phyloP scores from a whole-genome alignment of 78 protist species.

The Pelomyxa schiedti region DNA sequence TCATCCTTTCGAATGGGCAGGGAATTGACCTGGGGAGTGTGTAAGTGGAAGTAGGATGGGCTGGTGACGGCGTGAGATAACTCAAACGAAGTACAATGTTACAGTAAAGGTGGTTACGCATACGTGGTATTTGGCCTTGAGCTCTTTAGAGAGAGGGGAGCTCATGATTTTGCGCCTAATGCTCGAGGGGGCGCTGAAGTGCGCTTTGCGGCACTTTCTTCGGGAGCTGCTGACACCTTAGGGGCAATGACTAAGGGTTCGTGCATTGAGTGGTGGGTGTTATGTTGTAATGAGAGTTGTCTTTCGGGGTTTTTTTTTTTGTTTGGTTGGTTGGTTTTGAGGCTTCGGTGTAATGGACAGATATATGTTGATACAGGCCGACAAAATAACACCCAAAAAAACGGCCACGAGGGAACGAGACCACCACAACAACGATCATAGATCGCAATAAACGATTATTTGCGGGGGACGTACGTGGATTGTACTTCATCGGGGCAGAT shows the following conservation, averaged over 20 bases:
- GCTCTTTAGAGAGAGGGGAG: constrained; percentile 92
- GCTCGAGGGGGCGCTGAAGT: constrained; percentile 94
- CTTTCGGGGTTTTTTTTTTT: too few species aligned
- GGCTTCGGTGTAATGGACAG: too few species aligned
- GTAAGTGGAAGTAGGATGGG: neutral
- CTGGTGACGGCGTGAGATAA: neutral
- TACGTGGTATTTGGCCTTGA: constrained; percentile 87
- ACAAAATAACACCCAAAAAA: neutral
- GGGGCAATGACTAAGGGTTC: neutral
- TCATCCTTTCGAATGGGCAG: constrained; percentile 98
- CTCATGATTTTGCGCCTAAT: constrained; percentile 85
- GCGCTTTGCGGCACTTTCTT: constrained; percentile 94
- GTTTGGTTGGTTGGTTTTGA: too few species aligned
- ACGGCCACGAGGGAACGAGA: neutral
- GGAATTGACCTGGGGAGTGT: constrained; percentile 59
- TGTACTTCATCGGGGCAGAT: neutral
- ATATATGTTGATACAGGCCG: neutral
- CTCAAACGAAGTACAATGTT: neutral
- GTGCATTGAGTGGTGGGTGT: neutral
- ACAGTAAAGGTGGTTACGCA: too few species aligned
- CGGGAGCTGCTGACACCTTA: constrained; percentile 72
- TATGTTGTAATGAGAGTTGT: neutral
- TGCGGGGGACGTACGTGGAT: too few species aligned
- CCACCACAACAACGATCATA: neutral
- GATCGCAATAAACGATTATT: too few species aligned